phyloP scores from a whole-genome alignment of 176 grass and related monocot species.

The Pontederia paniculata region DNA sequence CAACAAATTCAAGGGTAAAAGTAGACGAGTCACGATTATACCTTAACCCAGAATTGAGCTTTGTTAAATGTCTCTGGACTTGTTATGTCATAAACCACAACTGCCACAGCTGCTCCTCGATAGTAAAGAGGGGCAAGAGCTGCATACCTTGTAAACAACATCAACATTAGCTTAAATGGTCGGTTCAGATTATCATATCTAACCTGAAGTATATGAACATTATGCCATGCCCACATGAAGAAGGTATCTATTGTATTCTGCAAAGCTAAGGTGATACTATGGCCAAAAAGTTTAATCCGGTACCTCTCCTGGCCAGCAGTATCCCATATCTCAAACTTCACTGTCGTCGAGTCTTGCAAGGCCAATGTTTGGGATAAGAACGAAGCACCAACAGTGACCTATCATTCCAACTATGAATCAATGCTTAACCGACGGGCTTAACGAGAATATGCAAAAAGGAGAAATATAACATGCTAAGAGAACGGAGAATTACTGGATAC shows the following conservation, averaged over 20 bases:
- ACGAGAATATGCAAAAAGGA: not conserved
- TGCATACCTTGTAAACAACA: conserved; percentile 59
- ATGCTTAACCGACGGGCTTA: conserved; percentile 2
- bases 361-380: conserved; percentile 96
- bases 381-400: conserved; percentile 90
- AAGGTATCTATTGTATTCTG: not conserved
- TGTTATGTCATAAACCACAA: conserved; percentile 96
- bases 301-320: conserved; percentile 96
- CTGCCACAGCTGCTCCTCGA: conserved; percentile 80
- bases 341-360: conserved; percentile 65
- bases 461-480: not conserved
- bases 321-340: conserved; percentile 99
- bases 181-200: not conserved
- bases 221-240: conserved; percentile 12
- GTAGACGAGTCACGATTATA: conserved; percentile 18
- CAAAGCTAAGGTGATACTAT: not conserved
- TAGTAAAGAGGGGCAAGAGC: conserved; percentile 95
- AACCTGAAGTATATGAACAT: not conserved
- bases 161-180: not conserved
- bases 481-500: too few relatives aligned
- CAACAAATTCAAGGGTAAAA: too few relatives aligned
- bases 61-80: conserved; percentile 90
- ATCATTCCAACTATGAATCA: conserved; percentile 21
- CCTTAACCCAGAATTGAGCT: conserved; percentile 98
- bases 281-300: not conserved